Conservation (phyloP, 306 rosid genomes). For the Ammopiptanthus mongolicus region DNA sequence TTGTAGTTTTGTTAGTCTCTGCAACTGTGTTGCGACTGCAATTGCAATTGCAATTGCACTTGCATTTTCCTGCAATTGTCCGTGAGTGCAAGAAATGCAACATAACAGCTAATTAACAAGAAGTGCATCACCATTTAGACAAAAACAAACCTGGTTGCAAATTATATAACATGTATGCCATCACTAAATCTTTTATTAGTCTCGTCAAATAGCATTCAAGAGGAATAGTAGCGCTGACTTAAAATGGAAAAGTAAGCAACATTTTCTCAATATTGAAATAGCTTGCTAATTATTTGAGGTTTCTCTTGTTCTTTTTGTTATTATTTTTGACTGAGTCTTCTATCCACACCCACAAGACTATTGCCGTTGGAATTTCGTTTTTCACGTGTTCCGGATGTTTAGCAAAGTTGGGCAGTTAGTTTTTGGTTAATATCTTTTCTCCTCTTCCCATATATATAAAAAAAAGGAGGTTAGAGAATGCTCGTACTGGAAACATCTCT, state of each 20-base stretch:
- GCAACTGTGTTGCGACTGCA: too few relatives aligned
- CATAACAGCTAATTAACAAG: neutral
- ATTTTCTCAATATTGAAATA: neutral
- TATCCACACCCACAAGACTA: too few relatives aligned
- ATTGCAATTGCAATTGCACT: too few relatives aligned
- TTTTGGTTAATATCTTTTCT: too few relatives aligned
- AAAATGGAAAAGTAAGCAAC: neutral
- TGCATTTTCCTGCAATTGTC: neutral
- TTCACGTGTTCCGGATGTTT: too few relatives aligned
- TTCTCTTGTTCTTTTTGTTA: neutral
- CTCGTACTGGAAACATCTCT: too few relatives aligned
- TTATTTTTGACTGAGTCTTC: too few relatives aligned
- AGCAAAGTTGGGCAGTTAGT: too few relatives aligned
- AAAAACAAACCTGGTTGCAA: neutral
- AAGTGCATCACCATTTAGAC: neutral
- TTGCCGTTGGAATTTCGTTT: too few relatives aligned
- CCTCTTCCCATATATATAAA: too few relatives aligned
- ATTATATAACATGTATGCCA: neutral
- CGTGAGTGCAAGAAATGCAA: neutral
- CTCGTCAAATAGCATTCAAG: neutral
- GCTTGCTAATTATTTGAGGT: neutral
- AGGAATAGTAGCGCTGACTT: neutral
- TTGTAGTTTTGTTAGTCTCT: too few relatives aligned
- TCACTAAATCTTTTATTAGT: neutral
- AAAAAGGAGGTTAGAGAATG: too few relatives aligned